Conservation (phyloP, 2,329 filamentous ascomycete species). For the Moelleriella libera region DNA sequence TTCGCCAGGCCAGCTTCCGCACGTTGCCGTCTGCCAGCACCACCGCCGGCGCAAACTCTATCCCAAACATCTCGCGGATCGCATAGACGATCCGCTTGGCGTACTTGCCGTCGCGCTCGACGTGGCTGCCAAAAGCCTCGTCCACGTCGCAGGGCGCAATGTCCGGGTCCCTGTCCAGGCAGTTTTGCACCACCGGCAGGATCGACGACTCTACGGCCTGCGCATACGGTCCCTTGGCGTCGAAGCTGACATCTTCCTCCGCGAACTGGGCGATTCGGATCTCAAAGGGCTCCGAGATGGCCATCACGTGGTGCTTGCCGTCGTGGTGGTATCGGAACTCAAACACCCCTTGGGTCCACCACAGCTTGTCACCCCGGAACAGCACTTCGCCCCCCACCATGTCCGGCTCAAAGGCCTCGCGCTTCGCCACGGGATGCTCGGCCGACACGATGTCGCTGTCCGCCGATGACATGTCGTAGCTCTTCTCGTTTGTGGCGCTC, state of each 20-base stretch:
- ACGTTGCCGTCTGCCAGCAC: slow-evolving; percentile 87
- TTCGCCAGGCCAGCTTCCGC: slow-evolving; percentile 80
- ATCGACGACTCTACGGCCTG: slow-evolving; percentile 62
- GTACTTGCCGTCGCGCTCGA: slow-evolving; percentile 81
- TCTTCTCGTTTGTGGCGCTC: slow-evolving; percentile 64
- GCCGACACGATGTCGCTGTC: slow-evolving; percentile 64
- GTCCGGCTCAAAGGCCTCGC: slow-evolving; percentile 38
- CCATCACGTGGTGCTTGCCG: slow-evolving; percentile 84
- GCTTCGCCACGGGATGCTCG: slow-evolving; percentile 43
- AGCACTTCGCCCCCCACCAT: slow-evolving; percentile 67
- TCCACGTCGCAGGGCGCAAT: slow-evolving; percentile 71
- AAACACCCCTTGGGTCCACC: slow-evolving; percentile 93
- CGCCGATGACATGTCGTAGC: slow-evolving; percentile 61
- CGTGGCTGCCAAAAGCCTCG: slow-evolving; percentile 71
- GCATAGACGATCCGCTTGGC: slow-evolving; percentile 85
- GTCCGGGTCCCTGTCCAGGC: slow-evolving; percentile 80
- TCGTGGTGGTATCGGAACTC: slow-evolving; percentile 96
- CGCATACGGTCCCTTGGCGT: slow-evolving; percentile 47
- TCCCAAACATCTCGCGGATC: slow-evolving; percentile 90
- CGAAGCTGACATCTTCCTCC: slow-evolving; percentile 51
- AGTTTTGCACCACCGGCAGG: slow-evolving; percentile 76
- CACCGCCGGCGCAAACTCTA: slow-evolving; percentile 87
- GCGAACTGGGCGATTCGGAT: slow-evolving; percentile 73
- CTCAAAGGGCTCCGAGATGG: slow-evolving; percentile 86
- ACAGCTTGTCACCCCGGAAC: slow-evolving; percentile 86